A percentile compares a stretch with the other conserved stretches of the same genome.
phyloP scores from a whole-genome alignment of 1,139 yeast species.

The Kodamaea ohmeri region DNA sequence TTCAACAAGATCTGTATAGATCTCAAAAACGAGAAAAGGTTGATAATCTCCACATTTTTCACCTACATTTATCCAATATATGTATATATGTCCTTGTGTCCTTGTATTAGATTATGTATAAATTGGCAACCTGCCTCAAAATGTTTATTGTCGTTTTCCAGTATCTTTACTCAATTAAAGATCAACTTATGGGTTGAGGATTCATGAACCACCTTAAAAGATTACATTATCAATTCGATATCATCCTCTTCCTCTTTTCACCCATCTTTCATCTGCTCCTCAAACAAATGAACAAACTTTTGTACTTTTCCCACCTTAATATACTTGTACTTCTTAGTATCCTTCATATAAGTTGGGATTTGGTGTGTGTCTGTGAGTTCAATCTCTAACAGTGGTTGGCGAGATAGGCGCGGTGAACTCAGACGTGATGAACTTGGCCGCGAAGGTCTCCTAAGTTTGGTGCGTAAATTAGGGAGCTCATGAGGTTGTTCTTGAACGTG shows the following conservation, averaged over 20 bases:
- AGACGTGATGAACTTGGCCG: conserved; percentile 1
- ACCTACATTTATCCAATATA: too few species aligned
- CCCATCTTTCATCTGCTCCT: conserved; percentile 30
- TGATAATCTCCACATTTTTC: too few species aligned
- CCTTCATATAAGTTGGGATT: conserved; percentile 42
- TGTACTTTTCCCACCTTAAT: conserved; percentile 51
- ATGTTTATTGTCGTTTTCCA: too few species aligned
- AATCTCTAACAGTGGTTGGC: conserved; percentile 2
- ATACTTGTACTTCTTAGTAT: conserved; percentile 45
- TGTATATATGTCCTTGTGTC: too few species aligned
- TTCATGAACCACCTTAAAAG: too few species aligned
- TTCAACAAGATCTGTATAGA: too few species aligned
- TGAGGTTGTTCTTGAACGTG: background rate
- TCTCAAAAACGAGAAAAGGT: too few species aligned
- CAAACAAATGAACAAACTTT: conserved; percentile 46
- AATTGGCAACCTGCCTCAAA: too few species aligned
- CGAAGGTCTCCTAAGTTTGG: conserved; percentile 2
- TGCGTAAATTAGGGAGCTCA: conserved; percentile 3
- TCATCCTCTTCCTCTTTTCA: background rate
- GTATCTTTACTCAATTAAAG: too few species aligned
- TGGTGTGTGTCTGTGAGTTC: conserved; percentile 7
- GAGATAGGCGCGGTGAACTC: conserved; percentile 3
- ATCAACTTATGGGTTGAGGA: too few species aligned
- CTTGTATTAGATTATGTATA: too few species aligned
- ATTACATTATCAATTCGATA: background rate